phyloP scores from a whole-genome alignment of 495 filamentous ascomycete species.

The Neurospora terricola region DNA sequence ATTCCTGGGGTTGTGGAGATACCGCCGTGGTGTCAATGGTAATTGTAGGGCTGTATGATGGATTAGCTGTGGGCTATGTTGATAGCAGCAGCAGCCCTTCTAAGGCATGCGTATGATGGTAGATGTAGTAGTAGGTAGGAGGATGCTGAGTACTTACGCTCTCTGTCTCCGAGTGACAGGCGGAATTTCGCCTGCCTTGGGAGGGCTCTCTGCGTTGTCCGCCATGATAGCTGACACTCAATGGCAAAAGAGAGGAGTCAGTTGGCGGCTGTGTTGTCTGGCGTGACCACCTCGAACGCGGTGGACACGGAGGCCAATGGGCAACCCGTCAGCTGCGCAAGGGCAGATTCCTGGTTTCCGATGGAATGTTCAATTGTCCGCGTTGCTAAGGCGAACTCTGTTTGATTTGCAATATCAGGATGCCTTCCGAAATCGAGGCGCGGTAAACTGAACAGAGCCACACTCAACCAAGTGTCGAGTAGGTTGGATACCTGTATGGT shows the following conservation, averaged over 20 bases:
- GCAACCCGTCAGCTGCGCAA: background rate
- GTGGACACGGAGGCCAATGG: background rate
- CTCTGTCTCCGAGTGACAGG: background rate
- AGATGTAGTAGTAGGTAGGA: background rate
- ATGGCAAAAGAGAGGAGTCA: background rate
- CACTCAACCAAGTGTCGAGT: background rate
- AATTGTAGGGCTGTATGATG: conserved; percentile 49
- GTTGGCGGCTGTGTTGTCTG: background rate
- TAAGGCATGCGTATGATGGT: background rate
- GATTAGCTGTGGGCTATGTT: background rate
- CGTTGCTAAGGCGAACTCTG: background rate
- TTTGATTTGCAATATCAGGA: background rate
- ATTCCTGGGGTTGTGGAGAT: conserved; percentile 7
- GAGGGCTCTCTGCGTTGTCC: background rate
- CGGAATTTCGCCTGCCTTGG: background rate
- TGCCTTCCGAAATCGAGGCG: background rate
- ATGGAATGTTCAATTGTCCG: background rate
- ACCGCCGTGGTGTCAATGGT: conserved; percentile 69
- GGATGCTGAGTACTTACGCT: conserved; percentile 13
- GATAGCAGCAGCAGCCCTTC: conserved; percentile 4
- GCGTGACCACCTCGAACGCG: background rate
- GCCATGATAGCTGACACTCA: background rate
- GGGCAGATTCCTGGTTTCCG: background rate
- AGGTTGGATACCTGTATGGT: background rate
- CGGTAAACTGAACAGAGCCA: background rate